phyloP scores from a whole-genome alignment of 192 early-diverging fungal species.

The Dispira parvispora region DNA sequence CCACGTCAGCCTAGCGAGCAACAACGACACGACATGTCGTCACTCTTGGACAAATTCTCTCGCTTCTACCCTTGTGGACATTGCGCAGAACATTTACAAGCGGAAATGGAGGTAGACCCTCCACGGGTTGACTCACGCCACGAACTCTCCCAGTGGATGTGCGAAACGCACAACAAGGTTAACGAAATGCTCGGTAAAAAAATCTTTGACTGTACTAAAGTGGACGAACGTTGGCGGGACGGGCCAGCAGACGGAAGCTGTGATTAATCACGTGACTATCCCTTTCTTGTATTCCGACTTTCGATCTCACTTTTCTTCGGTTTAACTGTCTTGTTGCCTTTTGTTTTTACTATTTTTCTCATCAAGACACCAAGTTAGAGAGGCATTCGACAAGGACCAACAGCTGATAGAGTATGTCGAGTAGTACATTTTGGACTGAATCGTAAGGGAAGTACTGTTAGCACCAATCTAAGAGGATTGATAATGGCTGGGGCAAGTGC shows the following conservation, averaged over 20 bases:
- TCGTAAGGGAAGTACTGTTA: too few relatives aligned
- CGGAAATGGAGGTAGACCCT: constrained; percentile 57
- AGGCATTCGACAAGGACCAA: too few relatives aligned
- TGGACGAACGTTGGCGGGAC: constrained; percentile 85
- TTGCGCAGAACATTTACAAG: constrained; percentile 72
- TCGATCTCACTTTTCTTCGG: too few relatives aligned
- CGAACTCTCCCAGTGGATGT: constrained; percentile 72
- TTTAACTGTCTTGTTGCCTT: too few relatives aligned
- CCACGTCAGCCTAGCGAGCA: constrained; percentile 51
- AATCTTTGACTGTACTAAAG: constrained; percentile 83
- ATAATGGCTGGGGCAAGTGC: too few relatives aligned
- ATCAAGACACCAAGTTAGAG: too few relatives aligned
- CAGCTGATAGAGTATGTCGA: too few relatives aligned
- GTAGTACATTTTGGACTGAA: too few relatives aligned
- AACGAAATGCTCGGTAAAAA: constrained; percentile 78
- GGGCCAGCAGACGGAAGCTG: constrained; percentile 60
- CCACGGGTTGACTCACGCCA: constrained; percentile 53
- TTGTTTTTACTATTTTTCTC: too few relatives aligned
- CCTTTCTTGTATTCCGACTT: too few relatives aligned
- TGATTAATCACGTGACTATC: constrained; percentile 14
- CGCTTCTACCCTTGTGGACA: constrained; percentile 84
- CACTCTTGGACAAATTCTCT: constrained; percentile 55
- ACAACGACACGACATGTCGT: constrained; percentile 61
- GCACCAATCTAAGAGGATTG: too few relatives aligned
- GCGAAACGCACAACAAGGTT: constrained; percentile 88